Base-by-base conservation (phyloP, 192 early-diverging fungal genomes). In the Paraglomus brasilianum region DNA sequence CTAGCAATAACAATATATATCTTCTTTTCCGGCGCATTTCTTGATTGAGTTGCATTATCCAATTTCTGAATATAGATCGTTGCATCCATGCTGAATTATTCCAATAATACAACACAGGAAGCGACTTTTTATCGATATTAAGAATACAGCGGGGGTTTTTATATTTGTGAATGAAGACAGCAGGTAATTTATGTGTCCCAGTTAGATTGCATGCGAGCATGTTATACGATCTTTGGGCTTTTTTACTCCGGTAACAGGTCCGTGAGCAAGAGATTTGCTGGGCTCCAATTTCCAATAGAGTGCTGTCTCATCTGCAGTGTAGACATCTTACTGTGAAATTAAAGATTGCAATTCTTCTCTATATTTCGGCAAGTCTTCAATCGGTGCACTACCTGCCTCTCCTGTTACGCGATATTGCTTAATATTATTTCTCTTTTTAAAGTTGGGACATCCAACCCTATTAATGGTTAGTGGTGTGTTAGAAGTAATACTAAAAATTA, bases 51-150 rank as follows among this genome's bases (percentile, higher is more conserved):
- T 53, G 6, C 22, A 19, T 53, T 6, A 53, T 21, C 11, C 9
- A 53, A 21, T 9, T 21, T 9, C 6, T 8, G 6, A 9, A 53
- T 19, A 53, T 53, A 6, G 52, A 53, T 19, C 8, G 8, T 17
- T 53, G 52, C 52, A 53, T 53, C 52, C 52, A 53, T 6, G 52
- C 52, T 17, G 14, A 19, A 10, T 53, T 53, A 21, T 53, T 53
- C 52, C 52, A 53, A 22, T 53, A 53, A 53, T 53, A 53, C 14
- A 10, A 53, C 8, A 53, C 52, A 19, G 52, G n/a, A 21, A 53
- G 52, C 6, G 6, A 19, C 8, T 14, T n/a, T 53, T 53, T 53
- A 9, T 53, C 11, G 22, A 53, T 53, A 6, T 17, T 17, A 8
- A 19, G 14, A n/a, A 53, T 8, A n/a, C 7, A 14, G 8, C 52